These are phyloP conservation scores for Anthostomella pinea DNA, from an alignment of 2,329 filamentous ascomycete species.

Conservation along the genomic window DNA sequence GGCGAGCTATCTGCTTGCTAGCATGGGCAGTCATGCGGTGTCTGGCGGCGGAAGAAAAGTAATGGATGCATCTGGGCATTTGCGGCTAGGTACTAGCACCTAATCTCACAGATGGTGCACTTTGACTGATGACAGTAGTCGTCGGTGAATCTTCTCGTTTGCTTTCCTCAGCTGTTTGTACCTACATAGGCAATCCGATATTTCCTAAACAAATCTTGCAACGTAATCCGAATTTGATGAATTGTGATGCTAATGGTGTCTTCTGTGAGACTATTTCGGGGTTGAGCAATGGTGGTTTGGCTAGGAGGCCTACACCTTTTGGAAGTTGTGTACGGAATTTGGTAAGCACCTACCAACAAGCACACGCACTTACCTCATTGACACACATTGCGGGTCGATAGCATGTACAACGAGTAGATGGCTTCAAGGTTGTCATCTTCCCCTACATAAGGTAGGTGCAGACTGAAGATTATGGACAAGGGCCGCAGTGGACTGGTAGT, in stretches of 20 bases:
- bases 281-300: no score
- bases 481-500: no score
- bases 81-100: conserved; percentile 31
- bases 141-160: conserved; percentile 27
- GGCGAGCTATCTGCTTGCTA: conserved; percentile 18
- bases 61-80: conserved; percentile 32
- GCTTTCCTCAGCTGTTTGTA: conserved; percentile 31
- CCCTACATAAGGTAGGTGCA: no score
- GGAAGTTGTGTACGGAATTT: no score
- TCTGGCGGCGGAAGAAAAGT: conserved; percentile 25
- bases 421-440: no score
- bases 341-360: no score
- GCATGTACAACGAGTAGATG: no score
- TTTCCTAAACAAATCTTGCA: conserved; percentile 26
- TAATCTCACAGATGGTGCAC: conserved; percentile 29
- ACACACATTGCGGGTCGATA: no score
- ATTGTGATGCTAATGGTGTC: background rate
- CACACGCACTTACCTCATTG: no score
- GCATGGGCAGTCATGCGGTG: conserved; percentile 17
- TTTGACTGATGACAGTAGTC: conserved; percentile 25
- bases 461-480: no score
- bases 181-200: conserved; percentile 31
- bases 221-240: background rate
- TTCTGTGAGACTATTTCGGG: no score
- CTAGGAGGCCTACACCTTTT: no score